Evolutionary conservation across 768 basidiomycete genomes (phyloP), one percentile per base, ranked within the genome.

Genomic region (Amanita thiersii): DNA sequence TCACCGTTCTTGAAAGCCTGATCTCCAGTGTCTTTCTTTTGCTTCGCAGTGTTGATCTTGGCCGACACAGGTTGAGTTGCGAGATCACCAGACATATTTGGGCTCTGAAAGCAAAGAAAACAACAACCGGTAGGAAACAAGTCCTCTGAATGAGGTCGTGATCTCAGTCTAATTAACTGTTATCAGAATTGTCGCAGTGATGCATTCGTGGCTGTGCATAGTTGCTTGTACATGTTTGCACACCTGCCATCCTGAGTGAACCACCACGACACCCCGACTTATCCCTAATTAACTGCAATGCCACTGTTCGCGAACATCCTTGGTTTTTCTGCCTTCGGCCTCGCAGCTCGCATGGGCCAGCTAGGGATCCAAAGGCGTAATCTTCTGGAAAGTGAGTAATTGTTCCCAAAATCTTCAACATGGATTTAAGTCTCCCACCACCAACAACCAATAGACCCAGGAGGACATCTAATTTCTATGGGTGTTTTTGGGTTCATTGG

Each of bases 261-360:
- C 26, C n/a, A 18, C 31, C 17, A 31, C 36, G 10, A 37, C 35
- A 31, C 51, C 45, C 48, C 28, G 43, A 33, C 33, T 29, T 49
- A 34, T 35, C 25, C 26, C 34, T 26, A 18, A 40, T 20, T 41
- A 29, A 43, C 40, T n/a, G 49, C 40, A 43, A 86, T 86, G 80
- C 56, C 82, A 30, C 63, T 87, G 55, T 64, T 84, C 43, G 64
- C 76, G 37, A 86, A 76, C 55, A 62, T 89, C 47, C 58, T 87
- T 55, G 86, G 86, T 30, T 87, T 87, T 62, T 84, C 86, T 2
- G 60, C 73, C 43, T 82, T 90, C 55, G 91, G 91, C 31, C 81
- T 96, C 45, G 80, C 81, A 15, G 79, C 82, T 14, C 74, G 92
- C 45, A 69, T 90, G 46, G 88, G 86, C 52, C 90, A 93, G 63